phyloP scores from a whole-genome alignment of 2,329 filamentous ascomycete genomes.

The Colletotrichum brevisporum region DNA sequence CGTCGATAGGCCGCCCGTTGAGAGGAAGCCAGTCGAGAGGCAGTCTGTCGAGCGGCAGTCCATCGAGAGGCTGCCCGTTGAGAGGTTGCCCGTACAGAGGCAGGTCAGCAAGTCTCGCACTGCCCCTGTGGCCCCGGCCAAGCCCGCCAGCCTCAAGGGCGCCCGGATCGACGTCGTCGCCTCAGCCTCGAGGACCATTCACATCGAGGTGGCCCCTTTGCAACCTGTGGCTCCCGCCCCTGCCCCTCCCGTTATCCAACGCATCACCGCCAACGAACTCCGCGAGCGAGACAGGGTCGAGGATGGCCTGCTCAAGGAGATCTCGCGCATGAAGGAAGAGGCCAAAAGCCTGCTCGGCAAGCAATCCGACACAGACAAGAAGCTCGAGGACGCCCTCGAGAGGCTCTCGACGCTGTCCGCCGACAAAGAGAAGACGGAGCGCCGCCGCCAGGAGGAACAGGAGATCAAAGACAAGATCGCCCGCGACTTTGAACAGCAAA shows the following conservation, averaged over 20 bases:
- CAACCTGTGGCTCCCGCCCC: conserved; percentile 5
- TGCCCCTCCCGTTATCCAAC: conserved; percentile 27
- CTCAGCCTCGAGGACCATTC: conserved; percentile 18
- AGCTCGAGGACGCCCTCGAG: conserved; percentile 36
- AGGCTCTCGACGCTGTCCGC: conserved; percentile 27
- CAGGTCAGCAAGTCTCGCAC: conserved; percentile 20
- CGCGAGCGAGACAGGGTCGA: conserved; percentile 33
- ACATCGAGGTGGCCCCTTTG: conserved; percentile 23
- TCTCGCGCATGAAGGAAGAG: conserved; percentile 38
- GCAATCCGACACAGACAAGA: conserved; percentile 34
- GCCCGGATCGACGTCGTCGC: conserved; percentile 33
- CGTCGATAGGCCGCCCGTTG: too few relatives aligned
- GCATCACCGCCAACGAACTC: conserved; percentile 31
- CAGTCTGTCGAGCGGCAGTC: too few relatives aligned
- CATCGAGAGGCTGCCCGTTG: too few relatives aligned
- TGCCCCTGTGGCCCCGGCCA: conserved; percentile 25
- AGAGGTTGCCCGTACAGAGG: background rate
- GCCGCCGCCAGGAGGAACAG: conserved; percentile 27
- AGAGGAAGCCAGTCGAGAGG: too few relatives aligned
- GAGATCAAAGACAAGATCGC: conserved; percentile 24
- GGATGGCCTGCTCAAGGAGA: conserved; percentile 33
- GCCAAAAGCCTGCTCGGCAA: conserved; percentile 32
- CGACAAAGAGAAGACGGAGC: conserved; percentile 34
- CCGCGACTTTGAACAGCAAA: conserved; percentile 36
- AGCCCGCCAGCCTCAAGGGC: conserved; percentile 37